Conservation (phyloP, 495 filamentous ascomycete genomes). For the Aspergillus biplanus region DNA sequence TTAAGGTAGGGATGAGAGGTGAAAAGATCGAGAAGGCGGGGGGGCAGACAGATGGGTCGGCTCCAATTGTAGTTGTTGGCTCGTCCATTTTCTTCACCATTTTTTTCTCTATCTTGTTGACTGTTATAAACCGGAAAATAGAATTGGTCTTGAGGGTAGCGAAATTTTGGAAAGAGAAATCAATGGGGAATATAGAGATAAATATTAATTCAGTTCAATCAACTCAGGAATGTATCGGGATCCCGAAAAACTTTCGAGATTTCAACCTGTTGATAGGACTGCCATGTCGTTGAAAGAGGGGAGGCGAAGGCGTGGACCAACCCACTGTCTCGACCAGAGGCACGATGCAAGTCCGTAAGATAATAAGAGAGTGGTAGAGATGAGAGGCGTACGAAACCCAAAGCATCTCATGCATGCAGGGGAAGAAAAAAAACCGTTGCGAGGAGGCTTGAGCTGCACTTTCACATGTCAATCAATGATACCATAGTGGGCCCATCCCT, state of each 20-base stretch:
- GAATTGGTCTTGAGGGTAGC: no score
- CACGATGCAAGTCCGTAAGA: constrained; percentile 4
- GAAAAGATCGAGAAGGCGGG: constrained; percentile 24
- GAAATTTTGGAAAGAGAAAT: not conserved
- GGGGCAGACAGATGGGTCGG: constrained; percentile 18
- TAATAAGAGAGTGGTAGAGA: not conserved
- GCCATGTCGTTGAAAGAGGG: constrained; percentile 8
- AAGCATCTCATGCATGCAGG: not conserved
- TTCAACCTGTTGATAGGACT: constrained; percentile 8
- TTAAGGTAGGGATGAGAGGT: constrained; percentile 37
- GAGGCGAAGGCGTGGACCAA: constrained; percentile 1
- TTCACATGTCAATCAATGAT: constrained; percentile 23
- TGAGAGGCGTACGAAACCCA: not conserved
- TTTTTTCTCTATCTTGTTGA: not conserved
- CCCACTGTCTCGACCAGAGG: constrained; percentile 3
- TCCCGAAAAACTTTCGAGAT: not conserved
- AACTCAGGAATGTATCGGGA: not conserved
- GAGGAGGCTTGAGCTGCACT: constrained; percentile 6
- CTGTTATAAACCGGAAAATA: no score
- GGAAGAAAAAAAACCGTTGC: constrained; percentile 7
- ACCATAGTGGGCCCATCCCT: no score
- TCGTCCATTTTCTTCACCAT: constrained; percentile 16
- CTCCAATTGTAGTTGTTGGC: constrained; percentile 5
- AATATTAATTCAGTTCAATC: not conserved
- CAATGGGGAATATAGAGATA: not conserved